A percentile compares a stretch with the other conserved stretches of the same genome.
Conservation (phyloP, 768 basidiomycete species). For the Psilocybe cyanescens region DNA sequence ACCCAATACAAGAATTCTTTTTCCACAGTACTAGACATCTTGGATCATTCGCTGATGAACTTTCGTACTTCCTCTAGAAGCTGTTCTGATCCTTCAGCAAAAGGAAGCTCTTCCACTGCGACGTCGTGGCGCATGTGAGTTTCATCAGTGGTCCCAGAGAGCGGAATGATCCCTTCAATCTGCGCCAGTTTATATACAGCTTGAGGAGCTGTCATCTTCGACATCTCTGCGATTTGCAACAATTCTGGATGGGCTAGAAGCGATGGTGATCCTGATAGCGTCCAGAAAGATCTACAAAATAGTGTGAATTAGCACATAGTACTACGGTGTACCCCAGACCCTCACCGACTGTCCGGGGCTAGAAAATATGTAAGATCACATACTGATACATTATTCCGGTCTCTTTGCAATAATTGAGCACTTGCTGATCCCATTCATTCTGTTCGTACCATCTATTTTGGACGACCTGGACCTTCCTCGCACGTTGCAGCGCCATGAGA, state of each 20-base stretch:
- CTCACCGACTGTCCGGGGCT: no score
- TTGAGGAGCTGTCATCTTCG: slow-evolving; percentile 65
- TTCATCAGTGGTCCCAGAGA: slow-evolving; percentile 75
- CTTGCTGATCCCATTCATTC: slow-evolving; percentile 73
- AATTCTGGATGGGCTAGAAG: slow-evolving; percentile 55
- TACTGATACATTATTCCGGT: slow-evolving; percentile 78
- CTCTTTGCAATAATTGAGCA: slow-evolving; percentile 65
- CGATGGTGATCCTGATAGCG: slow-evolving; percentile 74
- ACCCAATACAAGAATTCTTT: no score
- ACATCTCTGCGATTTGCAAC: slow-evolving; percentile 43
- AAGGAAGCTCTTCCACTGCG: slow-evolving; percentile 32
- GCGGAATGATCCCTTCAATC: slow-evolving; percentile 64
- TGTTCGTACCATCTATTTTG: slow-evolving; percentile 88
- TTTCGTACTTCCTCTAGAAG: slow-evolving; percentile 12
- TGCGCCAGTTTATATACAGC: slow-evolving; percentile 73
- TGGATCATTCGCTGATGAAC: slow-evolving; percentile 15
- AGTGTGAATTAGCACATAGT: no score
- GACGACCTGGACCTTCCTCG: slow-evolving; percentile 69
- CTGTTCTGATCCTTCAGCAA: slow-evolving; percentile 18
- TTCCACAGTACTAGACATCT: no score
- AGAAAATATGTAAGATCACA: slow-evolving; percentile 2
- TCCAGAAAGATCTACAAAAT: slow-evolving; percentile 81
- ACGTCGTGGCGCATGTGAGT: slow-evolving; percentile 66
- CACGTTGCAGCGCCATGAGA: slow-evolving; percentile 54
- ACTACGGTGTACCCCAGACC: no score